Conservation (phyloP, 768 basidiomycete species). For the Xerocomellus dryophilus region DNA sequence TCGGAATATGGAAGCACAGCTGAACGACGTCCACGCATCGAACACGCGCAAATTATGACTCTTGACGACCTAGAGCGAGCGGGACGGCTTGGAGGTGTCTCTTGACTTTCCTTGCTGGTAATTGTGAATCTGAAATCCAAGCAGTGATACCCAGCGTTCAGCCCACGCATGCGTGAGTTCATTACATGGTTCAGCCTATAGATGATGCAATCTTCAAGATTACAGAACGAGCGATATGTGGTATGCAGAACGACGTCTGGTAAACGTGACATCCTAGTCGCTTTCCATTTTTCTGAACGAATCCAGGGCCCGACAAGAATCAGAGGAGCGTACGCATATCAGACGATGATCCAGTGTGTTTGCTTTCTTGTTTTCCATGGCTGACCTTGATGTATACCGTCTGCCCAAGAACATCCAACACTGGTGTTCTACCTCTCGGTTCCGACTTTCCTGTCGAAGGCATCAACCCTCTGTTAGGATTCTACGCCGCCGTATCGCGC, state of each 20-base stretch:
- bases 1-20: conserved; percentile 23
- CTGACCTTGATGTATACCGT: background rate
- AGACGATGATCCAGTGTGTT: conserved; percentile 66
- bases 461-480: conserved; percentile 84
- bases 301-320: conserved; percentile 77
- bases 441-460: conserved; percentile 94
- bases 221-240: conserved; percentile 83
- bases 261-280: conserved; percentile 25
- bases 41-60: conserved; percentile 90
- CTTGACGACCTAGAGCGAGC: conserved; percentile 64
- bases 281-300: background rate
- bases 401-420: conserved; percentile 44
- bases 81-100: conserved; percentile 69
- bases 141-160: conserved; percentile 89
- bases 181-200: background rate
- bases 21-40: conserved; percentile 72
- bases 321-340: conserved; percentile 88
- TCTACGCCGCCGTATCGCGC: conserved; percentile 85
- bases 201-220: background rate
- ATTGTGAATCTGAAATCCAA: background rate
- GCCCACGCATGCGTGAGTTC: conserved; percentile 80
- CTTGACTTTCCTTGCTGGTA: background rate
- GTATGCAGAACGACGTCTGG: conserved; percentile 83
- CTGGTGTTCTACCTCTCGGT: conserved; percentile 70
- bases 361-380: background rate